A percentile compares a stretch with the other conserved stretches of the same genome.
Evolutionary conservation across 176 grass and related monocot genomes (phyloP).

Genomic region (Eragrostis nindensis): DNA sequence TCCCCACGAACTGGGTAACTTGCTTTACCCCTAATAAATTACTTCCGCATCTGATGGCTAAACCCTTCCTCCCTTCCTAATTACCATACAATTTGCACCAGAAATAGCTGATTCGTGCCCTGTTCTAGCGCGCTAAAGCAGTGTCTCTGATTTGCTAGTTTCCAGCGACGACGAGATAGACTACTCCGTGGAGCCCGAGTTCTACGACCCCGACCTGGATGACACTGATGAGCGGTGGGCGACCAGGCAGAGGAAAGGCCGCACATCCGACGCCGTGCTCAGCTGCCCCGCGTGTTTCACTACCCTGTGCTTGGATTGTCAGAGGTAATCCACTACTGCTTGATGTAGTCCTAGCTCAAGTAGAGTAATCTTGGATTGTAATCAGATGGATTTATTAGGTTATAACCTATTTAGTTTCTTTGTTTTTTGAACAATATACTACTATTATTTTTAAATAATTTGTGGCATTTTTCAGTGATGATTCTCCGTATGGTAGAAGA

Average conservation of each 20-base stretch:
- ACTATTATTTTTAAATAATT: neutral
- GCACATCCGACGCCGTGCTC: slow-evolving; percentile 75
- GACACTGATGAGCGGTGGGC: slow-evolving; percentile 77
- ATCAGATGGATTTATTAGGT: neutral
- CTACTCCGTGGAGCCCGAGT: slow-evolving; percentile 85
- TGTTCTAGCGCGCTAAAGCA: neutral
- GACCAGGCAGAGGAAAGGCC: slow-evolving; percentile 74
- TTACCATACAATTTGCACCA: slow-evolving; percentile 4
- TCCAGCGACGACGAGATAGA: slow-evolving; percentile 99
- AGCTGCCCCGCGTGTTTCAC: slow-evolving; percentile 94
- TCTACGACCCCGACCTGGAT: slow-evolving; percentile 84
- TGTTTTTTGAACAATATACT: neutral
- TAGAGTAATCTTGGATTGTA: neutral
- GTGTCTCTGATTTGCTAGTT: slow-evolving; percentile 44
- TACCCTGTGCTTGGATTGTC: slow-evolving; percentile 86
- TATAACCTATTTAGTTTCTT: neutral
- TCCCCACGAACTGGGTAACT: slow-evolving; percentile 46
- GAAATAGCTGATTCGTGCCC: neutral
- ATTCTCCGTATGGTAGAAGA: too few species aligned
- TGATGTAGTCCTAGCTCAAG: neutral
- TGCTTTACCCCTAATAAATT: neutral
- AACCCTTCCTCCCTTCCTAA: neutral
- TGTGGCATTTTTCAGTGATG: neutral
- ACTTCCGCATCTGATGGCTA: neutral
- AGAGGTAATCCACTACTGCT: slow-evolving; percentile 59